phyloP scores from a whole-genome alignment of 2,329 filamentous ascomycete species.

The Talaromyces rugulosus region DNA sequence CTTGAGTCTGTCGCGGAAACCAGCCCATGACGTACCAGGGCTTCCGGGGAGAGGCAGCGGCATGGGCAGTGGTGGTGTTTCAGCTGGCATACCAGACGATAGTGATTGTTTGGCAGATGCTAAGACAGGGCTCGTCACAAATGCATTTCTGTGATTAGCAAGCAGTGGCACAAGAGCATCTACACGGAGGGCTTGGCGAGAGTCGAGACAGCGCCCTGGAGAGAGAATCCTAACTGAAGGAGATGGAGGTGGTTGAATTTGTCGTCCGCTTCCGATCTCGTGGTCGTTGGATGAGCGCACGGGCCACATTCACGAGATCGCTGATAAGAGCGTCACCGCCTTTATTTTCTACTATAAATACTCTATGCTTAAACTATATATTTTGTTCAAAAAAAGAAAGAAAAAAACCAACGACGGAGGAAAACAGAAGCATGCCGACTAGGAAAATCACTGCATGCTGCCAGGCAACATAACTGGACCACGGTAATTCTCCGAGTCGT shows the following conservation, averaged over 20 bases:
- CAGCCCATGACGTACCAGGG: slow-evolving; percentile 65
- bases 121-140: neutral
- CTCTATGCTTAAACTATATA: too few relatives aligned
- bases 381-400: too few relatives aligned
- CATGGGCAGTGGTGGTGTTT: slow-evolving; percentile 21
- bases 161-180: neutral
- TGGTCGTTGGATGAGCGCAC: neutral
- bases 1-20: slow-evolving; percentile 63
- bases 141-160: neutral
- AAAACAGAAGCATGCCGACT: too few relatives aligned
- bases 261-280: neutral
- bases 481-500: neutral
- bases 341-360: neutral
- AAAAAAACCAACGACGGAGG: too few relatives aligned
- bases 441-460: too few relatives aligned
- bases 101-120: neutral
- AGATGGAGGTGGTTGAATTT: neutral
- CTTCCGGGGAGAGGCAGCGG: slow-evolving; percentile 53
- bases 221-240: neutral
- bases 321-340: neutral
- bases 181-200: too few relatives aligned
- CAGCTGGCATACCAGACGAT: slow-evolving; percentile 20
- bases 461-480: neutral
- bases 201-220: neutral
- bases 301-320: neutral